These are phyloP conservation scores for Candida dajiaensis DNA, from an alignment of 805 yeast species.

Conservation along the genomic window DNA sequence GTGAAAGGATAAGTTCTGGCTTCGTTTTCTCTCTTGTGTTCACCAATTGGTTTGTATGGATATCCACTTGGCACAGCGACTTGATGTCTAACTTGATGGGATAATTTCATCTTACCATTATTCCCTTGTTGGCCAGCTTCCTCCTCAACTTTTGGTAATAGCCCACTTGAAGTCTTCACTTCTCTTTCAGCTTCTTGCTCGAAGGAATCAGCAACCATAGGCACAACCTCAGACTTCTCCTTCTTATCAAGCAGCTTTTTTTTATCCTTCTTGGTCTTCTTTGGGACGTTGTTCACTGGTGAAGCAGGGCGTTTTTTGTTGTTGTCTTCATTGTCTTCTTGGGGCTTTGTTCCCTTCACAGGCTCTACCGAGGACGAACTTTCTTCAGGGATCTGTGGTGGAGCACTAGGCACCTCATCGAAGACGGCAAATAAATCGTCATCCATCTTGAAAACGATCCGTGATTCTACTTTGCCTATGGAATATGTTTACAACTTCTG, in stretches of 20 bases:
- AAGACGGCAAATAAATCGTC: slow-evolving; percentile 62
- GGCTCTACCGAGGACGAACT: slow-evolving; percentile 4
- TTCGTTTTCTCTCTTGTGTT: slow-evolving; percentile 69
- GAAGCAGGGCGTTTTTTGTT: slow-evolving; percentile 22
- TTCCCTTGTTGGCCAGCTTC: slow-evolving; percentile 26
- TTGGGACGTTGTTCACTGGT: slow-evolving; percentile 9
- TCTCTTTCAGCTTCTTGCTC: slow-evolving; percentile 89
- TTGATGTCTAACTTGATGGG: slow-evolving; percentile 95
- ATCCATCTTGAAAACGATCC: slow-evolving; percentile 12
- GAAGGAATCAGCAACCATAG: slow-evolving; percentile 79
- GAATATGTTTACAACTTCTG: not conserved
- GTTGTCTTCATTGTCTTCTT: slow-evolving; percentile 17
- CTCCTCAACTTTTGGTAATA: slow-evolving; percentile 39
- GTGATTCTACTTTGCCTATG: not conserved
- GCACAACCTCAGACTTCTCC: slow-evolving; percentile 44
- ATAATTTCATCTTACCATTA: slow-evolving; percentile 57
- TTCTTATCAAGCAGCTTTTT: slow-evolving; percentile 30
- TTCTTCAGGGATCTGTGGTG: slow-evolving; percentile 15
- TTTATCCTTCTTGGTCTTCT: slow-evolving; percentile 23
- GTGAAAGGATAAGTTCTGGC: slow-evolving; percentile 91
- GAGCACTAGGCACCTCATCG: slow-evolving; percentile 43
- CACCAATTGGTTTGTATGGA: slow-evolving; percentile 81
- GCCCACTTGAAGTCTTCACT: slow-evolving; percentile 76
- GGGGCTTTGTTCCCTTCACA: slow-evolving; percentile 4
- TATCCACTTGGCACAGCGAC: slow-evolving; percentile 94